Percentiles rank a stretch among this genome's conserved stretches.
Evolutionary conservation across 2,329 filamentous ascomycete genomes (phyloP).

Genomic region (Allantophomopsis lycopodina): DNA sequence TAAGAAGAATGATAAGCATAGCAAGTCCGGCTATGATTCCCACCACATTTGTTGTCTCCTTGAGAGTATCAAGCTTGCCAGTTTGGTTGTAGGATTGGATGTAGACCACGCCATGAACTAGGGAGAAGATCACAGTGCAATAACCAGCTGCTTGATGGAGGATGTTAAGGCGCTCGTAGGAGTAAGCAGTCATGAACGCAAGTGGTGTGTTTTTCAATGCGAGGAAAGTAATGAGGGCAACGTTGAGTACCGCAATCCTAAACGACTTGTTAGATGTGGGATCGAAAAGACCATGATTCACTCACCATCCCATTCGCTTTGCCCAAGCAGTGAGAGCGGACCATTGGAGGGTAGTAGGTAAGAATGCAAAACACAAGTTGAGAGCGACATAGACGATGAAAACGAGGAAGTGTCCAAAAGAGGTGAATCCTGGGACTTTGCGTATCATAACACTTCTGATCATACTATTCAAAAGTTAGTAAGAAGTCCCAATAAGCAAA

Average conservation of each 20-base stretch:
- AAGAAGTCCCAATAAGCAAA: too few species aligned
- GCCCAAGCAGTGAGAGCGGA: constrained; percentile 4
- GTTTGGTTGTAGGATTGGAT: constrained; percentile 18
- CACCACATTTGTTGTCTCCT: constrained; percentile 25
- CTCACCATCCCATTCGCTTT: constrained; percentile 13
- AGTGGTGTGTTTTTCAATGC: constrained; percentile 45
- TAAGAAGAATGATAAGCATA: constrained; percentile 27
- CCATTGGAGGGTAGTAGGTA: constrained; percentile 19
- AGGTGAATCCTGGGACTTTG: constrained; percentile 22
- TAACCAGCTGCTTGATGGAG: constrained; percentile 40
- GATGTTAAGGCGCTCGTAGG: constrained; percentile 43
- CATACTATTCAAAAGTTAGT: not conserved
- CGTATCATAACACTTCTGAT: constrained; percentile 3
- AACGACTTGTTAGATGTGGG: constrained; percentile 7
- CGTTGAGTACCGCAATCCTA: constrained; percentile 33
- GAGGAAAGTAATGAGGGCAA: constrained; percentile 37
- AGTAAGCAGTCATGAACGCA: constrained; percentile 35
- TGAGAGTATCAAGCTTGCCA: constrained; percentile 17
- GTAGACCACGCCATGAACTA: constrained; percentile 32
- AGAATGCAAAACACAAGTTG: constrained; percentile 13
- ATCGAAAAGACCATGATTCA: constrained; percentile 7
- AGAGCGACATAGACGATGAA: constrained; percentile 20
- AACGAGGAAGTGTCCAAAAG: constrained; percentile 22
- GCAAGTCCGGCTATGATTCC: constrained; percentile 33
- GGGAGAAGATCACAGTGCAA: constrained; percentile 27